A percentile compares a stretch with the other conserved stretches of the same genome.
Conservation (phyloP, 2,329 filamentous ascomycete genomes). For the Endothia cerciana region DNA sequence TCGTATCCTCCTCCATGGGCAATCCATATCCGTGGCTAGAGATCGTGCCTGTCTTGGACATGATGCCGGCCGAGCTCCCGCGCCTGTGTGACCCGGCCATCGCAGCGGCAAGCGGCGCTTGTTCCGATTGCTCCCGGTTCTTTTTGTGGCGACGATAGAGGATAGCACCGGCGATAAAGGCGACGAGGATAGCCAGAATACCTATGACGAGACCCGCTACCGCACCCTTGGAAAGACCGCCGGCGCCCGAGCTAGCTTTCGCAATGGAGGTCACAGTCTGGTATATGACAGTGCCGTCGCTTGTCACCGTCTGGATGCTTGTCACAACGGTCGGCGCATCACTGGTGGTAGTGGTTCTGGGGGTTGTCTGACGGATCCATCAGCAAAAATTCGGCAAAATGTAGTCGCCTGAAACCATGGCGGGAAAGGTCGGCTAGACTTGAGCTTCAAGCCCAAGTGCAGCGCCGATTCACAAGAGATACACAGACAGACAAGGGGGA, state of each 20-base stretch:
- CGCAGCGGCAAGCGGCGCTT: slow-evolving; percentile 48
- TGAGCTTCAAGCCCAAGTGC: background rate
- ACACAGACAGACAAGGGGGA: background rate
- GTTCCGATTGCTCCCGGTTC: slow-evolving; percentile 48
- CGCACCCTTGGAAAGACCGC: slow-evolving; percentile 49
- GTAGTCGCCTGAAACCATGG: no score
- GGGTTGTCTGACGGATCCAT: slow-evolving; percentile 29
- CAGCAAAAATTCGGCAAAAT: slow-evolving; percentile 3
- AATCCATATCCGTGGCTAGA: slow-evolving; percentile 34
- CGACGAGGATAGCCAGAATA: slow-evolving; percentile 39
- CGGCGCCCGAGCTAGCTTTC: slow-evolving; percentile 36
- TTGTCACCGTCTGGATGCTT: slow-evolving; percentile 57
- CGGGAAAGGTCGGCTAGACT: background rate
- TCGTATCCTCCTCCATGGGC: slow-evolving; percentile 28
- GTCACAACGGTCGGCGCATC: slow-evolving; percentile 33
- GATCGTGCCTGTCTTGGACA: slow-evolving; percentile 50
- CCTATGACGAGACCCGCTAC: slow-evolving; percentile 59
- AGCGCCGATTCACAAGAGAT: background rate
- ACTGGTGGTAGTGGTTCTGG: slow-evolving; percentile 34
- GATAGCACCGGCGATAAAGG: slow-evolving; percentile 44
- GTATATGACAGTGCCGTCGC: slow-evolving; percentile 49
- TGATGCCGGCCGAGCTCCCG: slow-evolving; percentile 56
- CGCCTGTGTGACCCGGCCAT: slow-evolving; percentile 48
- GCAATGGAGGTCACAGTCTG: slow-evolving; percentile 60
- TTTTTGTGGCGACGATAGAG: slow-evolving; percentile 42